Conservation (phyloP, 2,329 filamentous ascomycete genomes). For the Pseudogymnoascus sp. region DNA sequence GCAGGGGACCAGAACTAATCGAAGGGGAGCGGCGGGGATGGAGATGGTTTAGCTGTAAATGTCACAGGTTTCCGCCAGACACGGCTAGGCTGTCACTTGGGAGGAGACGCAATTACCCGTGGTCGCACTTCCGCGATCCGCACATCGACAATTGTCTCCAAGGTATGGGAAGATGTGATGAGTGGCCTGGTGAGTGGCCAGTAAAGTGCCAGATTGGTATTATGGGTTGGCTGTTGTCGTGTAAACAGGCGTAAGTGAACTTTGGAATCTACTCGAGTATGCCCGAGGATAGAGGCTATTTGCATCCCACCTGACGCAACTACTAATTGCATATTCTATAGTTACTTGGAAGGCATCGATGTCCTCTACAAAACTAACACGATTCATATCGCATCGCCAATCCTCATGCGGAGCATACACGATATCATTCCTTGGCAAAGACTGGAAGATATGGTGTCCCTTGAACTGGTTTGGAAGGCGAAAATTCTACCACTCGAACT, state of each 20-base stretch:
- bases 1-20: neutral
- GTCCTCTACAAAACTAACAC: constrained; percentile 7
- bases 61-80: neutral
- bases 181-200: neutral
- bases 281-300: neutral
- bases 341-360: neutral
- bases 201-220: neutral
- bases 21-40: neutral
- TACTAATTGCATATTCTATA: neutral
- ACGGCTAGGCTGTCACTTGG: neutral
- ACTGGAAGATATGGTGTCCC: neutral
- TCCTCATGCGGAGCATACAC: neutral
- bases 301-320: neutral
- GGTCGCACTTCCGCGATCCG: neutral
- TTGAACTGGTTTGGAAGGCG: neutral
- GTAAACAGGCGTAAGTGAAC: neutral
- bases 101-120: neutral
- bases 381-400: neutral
- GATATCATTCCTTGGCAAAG: neutral
- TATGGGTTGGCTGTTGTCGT: neutral
- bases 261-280: neutral
- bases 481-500: neutral
- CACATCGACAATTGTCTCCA: neutral
- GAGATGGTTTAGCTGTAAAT: neutral
- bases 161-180: neutral